Base-by-base conservation (phyloP, 192 early-diverging fungal species). In the Pecoramyces ruminantium region DNA sequence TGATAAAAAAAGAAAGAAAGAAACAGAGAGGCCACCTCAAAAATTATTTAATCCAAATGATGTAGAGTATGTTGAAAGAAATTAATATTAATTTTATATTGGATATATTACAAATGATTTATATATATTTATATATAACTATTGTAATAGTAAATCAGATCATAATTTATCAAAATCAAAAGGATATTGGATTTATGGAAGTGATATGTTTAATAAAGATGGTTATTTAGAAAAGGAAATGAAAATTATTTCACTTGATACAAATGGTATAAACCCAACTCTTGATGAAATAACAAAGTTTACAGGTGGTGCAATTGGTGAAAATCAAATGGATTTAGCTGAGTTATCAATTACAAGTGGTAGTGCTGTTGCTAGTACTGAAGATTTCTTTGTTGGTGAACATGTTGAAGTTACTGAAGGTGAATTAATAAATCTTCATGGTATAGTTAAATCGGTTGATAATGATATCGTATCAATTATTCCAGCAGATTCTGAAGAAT, bases 221-320 rank as follows among this genome's bases (percentile, higher is more conserved):
- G 96, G 96, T 2, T 97, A 96, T 81, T 82, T 97, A 80, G 91
- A 94, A 84, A 95, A 95, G 86, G 89, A 92, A 77, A 87, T 96
- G 81, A 87, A 87, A 78, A 82, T 93, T 27, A 85, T 86, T 6
- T 87, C 89, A 25, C 81, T 95, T 81, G 87, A 89, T 82, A 86
- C 87, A 0, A 92, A 93, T 16, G 88, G 91, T 81, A 92, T 96
- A 27, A 93, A 92, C 82, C 95, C 96, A 30, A 93, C 94, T 28
- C 87, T 99, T 79, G 96, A 99, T 80, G 96, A 99, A 85, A 95
- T 97, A 38, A 91, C 92, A 25, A 85, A 87, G 83, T 98, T 97
- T 83, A 79, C 90, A 16, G 92, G 91, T 29, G 95, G 92, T 28
- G 90, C 89, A 15, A 84, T 93, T n/a, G 90, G 92, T 79, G 92